These are phyloP conservation scores for Lycium barbarum DNA, from an alignment of 257 asterid genomes.

Conservation along the genomic window DNA sequence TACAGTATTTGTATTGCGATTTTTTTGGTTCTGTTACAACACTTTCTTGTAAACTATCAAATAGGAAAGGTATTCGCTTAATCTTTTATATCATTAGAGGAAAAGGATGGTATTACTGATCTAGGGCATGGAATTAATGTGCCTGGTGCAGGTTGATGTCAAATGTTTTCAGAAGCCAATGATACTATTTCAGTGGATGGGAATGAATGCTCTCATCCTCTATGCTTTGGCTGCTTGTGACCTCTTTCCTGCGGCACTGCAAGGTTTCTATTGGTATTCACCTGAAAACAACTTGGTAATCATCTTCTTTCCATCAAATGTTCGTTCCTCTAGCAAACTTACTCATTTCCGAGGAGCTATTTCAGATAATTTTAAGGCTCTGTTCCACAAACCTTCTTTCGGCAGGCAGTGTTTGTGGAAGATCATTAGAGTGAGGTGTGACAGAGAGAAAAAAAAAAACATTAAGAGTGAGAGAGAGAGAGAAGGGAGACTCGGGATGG, in stretches of 20 bases:
- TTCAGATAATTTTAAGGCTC: slow-evolving; percentile 10
- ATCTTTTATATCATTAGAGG: slow-evolving; percentile 13
- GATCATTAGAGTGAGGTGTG: slow-evolving; percentile 4
- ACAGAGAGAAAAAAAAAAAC: neutral
- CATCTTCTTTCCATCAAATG: slow-evolving; percentile 27
- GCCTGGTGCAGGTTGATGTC: slow-evolving; percentile 68
- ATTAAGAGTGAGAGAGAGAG: neutral
- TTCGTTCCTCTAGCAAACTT: neutral
- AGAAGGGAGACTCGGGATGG: neutral
- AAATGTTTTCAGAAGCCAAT: slow-evolving; percentile 67
- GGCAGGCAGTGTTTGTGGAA: slow-evolving; percentile 23
- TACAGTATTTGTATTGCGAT: slow-evolving; percentile 3
- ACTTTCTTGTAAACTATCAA: slow-evolving; percentile 11
- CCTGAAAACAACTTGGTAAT: slow-evolving; percentile 86
- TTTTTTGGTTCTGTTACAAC: neutral
- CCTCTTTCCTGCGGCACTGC: slow-evolving; percentile 78
- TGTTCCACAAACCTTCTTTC: slow-evolving; percentile 8
- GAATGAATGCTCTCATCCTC: slow-evolving; percentile 86
- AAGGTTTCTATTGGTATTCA: slow-evolving; percentile 87
- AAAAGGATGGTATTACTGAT: slow-evolving; percentile 26
- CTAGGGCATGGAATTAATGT: neutral
- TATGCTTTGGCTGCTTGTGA: slow-evolving; percentile 94
- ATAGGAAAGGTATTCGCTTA: neutral
- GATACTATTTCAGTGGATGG: slow-evolving; percentile 87
- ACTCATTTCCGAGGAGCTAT: neutral